These are phyloP conservation scores for Saturnispora mendoncae DNA, from an alignment of 805 yeast species.

Conservation along the genomic window DNA sequence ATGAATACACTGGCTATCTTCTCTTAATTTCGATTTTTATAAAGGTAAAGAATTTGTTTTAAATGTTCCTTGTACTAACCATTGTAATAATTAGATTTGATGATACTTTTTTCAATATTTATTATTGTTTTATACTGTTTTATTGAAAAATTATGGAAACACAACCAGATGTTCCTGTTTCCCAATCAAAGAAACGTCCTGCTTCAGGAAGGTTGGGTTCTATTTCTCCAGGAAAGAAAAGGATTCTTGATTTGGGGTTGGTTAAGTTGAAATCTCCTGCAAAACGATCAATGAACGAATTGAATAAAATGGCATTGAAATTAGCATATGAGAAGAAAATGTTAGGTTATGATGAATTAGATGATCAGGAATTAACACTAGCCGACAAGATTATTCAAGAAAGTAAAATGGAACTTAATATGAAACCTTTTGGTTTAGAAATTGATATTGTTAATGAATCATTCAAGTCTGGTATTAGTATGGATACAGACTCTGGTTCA, in stretches of 20 bases:
- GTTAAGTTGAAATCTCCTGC: slow-evolving; percentile 39
- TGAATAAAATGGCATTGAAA: slow-evolving; percentile 41
- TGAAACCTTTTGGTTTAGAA: slow-evolving; percentile 16
- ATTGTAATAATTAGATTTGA: not conserved
- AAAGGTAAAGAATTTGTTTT: not conserved
- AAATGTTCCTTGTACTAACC: not conserved
- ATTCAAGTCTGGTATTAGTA: not conserved
- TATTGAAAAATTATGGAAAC: no score
- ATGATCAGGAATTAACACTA: slow-evolving; percentile 33
- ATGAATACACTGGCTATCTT: not conserved
- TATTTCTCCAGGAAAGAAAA: slow-evolving; percentile 31
- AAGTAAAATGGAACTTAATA: slow-evolving; percentile 26
- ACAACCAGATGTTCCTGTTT: no score
- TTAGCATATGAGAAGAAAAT: slow-evolving; percentile 30
- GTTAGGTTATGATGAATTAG: slow-evolving; percentile 24
- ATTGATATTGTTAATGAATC: slow-evolving; percentile 7
- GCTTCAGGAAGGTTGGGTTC: slow-evolving; percentile 17
- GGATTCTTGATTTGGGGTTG: slow-evolving; percentile 27
- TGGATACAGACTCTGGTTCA: no score
- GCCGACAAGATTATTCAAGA: slow-evolving; percentile 40
- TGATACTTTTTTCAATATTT: no score
- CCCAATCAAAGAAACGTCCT: slow-evolving; percentile 3
- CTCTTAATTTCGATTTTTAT: slow-evolving; percentile 4
- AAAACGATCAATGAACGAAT: slow-evolving; percentile 29
- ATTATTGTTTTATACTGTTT: no score